These are phyloP conservation scores for Hyphopichia buzzinii DNA, from an alignment of 1,139 yeast species.

Conservation along the genomic window DNA sequence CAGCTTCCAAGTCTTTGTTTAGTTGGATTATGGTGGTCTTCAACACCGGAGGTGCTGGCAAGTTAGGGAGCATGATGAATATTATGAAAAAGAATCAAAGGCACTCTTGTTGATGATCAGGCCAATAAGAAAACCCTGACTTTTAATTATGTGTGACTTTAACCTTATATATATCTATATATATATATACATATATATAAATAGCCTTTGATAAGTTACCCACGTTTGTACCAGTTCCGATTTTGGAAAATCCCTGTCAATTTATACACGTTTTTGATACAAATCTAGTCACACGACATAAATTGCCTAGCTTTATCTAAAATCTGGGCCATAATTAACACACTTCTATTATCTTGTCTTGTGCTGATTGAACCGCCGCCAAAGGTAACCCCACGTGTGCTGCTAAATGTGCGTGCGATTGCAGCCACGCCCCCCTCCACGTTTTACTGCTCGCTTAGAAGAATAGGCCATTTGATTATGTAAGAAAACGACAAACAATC, in stretches of 20 bases:
- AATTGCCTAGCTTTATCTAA: background rate
- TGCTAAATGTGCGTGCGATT: background rate
- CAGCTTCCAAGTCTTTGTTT: slow-evolving; percentile 46
- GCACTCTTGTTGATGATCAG: no score
- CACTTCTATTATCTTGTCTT: background rate
- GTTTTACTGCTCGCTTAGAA: no score
- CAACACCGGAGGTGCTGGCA: slow-evolving; percentile 61
- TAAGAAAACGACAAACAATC: no score
- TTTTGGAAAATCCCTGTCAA: background rate
- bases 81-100: background rate
- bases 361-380: background rate
- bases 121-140: background rate
- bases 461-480: no score
- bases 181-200: background rate
- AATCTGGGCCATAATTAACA: no score
- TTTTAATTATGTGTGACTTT: background rate
- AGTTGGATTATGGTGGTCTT: slow-evolving; percentile 63
- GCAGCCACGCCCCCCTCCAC: slow-evolving; percentile 1
- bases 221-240: background rate
- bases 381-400: background rate
- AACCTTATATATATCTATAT: background rate
- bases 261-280: background rate
- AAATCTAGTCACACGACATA: background rate
- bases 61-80: slow-evolving; percentile 4
- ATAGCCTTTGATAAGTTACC: background rate